These are phyloP conservation scores for Cladosporium oxysporum DNA, from an alignment of 2,329 filamentous ascomycete genomes.

Conservation along the genomic window DNA sequence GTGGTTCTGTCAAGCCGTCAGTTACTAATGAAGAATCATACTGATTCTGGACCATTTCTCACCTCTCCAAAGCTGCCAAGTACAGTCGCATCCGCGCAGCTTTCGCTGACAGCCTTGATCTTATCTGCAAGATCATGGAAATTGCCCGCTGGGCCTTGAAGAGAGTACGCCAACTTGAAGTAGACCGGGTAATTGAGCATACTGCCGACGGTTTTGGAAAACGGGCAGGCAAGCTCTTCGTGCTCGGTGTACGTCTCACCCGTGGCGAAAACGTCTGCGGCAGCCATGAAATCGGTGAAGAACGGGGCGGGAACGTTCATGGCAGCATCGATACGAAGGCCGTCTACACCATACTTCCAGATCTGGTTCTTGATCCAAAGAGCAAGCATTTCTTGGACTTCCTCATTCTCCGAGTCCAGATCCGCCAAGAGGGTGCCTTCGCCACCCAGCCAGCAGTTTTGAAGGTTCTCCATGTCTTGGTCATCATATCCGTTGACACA, in stretches of 20 bases:
- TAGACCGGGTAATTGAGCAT: constrained; percentile 40
- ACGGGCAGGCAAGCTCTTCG: constrained; percentile 30
- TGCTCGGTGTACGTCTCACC: constrained; percentile 35
- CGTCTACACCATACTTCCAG: constrained; percentile 41
- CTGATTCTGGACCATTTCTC: neutral
- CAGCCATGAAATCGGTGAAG: constrained; percentile 31
- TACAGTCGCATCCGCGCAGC: constrained; percentile 41
- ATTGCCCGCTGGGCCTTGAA: constrained; percentile 37
- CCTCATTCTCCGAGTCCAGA: constrained; percentile 43
- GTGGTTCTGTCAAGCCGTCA: constrained; percentile 23
- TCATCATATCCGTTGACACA: constrained; percentile 58
- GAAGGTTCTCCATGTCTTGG: constrained; percentile 28
- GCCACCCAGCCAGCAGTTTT: constrained; percentile 52
- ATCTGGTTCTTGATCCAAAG: constrained; percentile 42
- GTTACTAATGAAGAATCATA: neutral
- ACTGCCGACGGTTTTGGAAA: constrained; percentile 33
- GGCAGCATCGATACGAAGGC: constrained; percentile 38
- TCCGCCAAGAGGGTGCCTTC: constrained; percentile 46
- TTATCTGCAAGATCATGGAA: constrained; percentile 42
- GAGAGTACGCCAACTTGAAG: constrained; percentile 41
- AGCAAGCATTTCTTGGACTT: constrained; percentile 40
- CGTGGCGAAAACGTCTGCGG: constrained; percentile 34
- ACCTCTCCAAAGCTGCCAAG: constrained; percentile 42
- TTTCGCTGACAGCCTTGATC: constrained; percentile 35
- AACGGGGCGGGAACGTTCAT: constrained; percentile 38